Percentiles rank a stretch among this genome's conserved stretches.
These are phyloP conservation scores for Ananas comosus DNA, from an alignment of 176 grass and related monocot species.

Conservation along the genomic window DNA sequence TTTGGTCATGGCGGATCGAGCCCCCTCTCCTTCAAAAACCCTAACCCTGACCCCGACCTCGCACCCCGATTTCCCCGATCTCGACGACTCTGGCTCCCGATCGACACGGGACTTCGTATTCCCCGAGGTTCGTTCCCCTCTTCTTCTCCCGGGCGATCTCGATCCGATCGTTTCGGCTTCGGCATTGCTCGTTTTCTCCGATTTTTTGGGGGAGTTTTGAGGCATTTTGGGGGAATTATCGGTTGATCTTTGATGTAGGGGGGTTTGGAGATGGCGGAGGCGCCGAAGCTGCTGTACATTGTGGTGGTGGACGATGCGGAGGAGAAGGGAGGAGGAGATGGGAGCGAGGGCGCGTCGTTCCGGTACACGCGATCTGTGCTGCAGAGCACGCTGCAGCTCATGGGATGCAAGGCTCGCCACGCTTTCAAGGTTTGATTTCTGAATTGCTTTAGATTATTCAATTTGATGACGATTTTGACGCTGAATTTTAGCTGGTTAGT, in stretches of 20 bases:
- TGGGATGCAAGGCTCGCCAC: conserved; percentile 96
- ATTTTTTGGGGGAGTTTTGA: neutral
- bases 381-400: conserved; percentile 95
- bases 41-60: neutral
- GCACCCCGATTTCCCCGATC: neutral
- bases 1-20: neutral
- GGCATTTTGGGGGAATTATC: neutral
- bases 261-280: conserved; percentile 14
- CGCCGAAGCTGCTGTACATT: conserved; percentile 76
- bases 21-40: conserved; percentile 1
- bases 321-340: conserved; percentile 8
- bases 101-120: no score
- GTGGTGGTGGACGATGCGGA: conserved; percentile 42
- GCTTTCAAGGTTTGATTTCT: conserved; percentile 69
- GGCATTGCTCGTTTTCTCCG: neutral
- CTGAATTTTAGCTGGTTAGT: no score
- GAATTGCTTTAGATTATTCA: neutral
- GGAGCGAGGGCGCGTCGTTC: conserved; percentile 24
- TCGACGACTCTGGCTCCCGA: neutral
- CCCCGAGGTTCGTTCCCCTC: no score
- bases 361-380: conserved; percentile 76
- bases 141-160: conserved; percentile 11
- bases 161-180: neutral
- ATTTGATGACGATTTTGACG: no score
- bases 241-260: conserved; percentile 17